Conservation (phyloP, 306 rosid genomes). For the Cyclanthera cordifolia region DNA sequence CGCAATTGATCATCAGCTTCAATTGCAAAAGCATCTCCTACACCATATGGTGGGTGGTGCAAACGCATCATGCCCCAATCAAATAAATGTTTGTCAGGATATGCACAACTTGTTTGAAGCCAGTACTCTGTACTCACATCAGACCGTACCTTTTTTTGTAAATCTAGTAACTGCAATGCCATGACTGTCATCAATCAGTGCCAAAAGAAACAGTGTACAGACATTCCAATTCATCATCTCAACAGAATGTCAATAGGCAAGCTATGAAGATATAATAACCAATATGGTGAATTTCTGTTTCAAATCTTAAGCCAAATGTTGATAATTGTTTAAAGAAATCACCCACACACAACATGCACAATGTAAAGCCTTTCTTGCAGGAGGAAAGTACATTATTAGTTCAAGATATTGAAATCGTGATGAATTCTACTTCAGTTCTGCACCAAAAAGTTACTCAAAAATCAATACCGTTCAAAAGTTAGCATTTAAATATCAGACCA, state of each 20-base stretch:
- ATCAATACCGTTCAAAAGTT: background rate
- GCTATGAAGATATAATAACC: background rate
- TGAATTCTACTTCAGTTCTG: background rate
- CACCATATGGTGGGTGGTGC: slow-evolving; percentile 76
- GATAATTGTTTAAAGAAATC: no score
- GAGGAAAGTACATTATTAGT: background rate
- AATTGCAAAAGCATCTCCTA: slow-evolving; percentile 92
- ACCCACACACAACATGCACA: no score
- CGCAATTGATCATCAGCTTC: slow-evolving; percentile 86
- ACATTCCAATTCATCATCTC: slow-evolving; percentile 11
- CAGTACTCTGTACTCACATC: slow-evolving; percentile 83
- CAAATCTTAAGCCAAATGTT: background rate
- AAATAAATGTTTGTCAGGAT: slow-evolving; percentile 80
- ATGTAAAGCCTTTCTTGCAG: background rate
- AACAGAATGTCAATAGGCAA: slow-evolving; percentile 10
- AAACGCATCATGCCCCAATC: slow-evolving; percentile 96
- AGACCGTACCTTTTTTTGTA: slow-evolving; percentile 74
- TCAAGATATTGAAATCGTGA: background rate
- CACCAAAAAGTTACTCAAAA: background rate
- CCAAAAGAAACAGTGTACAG: slow-evolving; percentile 17
- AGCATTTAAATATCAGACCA: background rate
- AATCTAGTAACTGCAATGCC: slow-evolving; percentile 68
- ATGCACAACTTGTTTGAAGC: slow-evolving; percentile 59
- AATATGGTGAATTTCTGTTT: background rate
- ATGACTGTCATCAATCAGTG: slow-evolving; percentile 42